Base-by-base conservation (phyloP, 2,329 filamentous ascomycete genomes). In the Sarocladium brachiariae region DNA sequence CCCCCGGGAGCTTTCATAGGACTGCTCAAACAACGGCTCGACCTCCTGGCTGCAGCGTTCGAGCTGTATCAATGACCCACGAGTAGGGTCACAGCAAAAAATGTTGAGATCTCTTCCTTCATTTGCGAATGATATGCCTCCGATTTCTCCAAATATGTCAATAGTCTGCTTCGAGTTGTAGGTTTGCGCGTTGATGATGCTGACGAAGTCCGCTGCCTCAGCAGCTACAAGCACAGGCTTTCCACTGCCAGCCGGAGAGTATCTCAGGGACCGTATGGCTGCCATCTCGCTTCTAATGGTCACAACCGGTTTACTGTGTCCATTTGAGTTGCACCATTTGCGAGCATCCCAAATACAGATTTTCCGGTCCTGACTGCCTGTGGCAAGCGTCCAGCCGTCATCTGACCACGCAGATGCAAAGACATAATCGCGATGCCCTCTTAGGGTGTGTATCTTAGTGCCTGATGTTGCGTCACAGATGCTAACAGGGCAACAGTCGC, bases 331-430 rank as follows among this genome's bases (percentile, higher is more conserved):
- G 39, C 68, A 74, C 83, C 85, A 88, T 50, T 78, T 81, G 8
- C 87, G 77, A 7, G 86, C 84, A 62, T 92, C 87, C 82, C 85
- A 91, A 46, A 92, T 80, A 55, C 83, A 81, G 56, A 91, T 75
- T 24, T 75, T 77, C 62, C 77, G 84, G 64, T 92, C 87, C 64
- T 92, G 87, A 54, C 84, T 85, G 19, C 83, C 87, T 0, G 87
- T 91, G 11, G 87, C 87, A 18, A 91, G 76, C 11, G 83, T 84
- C 69, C 83, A 82, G 27, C 86, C 87, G 61, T 91, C 84, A 50
- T 86, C 81, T 16, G 86, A 84, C 87, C 87, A 92, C 56, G 85
- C 87, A 59, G 85, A 89, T 2, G 87, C 81, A 59, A 91, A 92
- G 2, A 82, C 85, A 57, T 77, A 86, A 60, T 90, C 86, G 13